Conservation (phyloP, 140 eudicot genomes). For the Erigeron philadelphicus region DNA sequence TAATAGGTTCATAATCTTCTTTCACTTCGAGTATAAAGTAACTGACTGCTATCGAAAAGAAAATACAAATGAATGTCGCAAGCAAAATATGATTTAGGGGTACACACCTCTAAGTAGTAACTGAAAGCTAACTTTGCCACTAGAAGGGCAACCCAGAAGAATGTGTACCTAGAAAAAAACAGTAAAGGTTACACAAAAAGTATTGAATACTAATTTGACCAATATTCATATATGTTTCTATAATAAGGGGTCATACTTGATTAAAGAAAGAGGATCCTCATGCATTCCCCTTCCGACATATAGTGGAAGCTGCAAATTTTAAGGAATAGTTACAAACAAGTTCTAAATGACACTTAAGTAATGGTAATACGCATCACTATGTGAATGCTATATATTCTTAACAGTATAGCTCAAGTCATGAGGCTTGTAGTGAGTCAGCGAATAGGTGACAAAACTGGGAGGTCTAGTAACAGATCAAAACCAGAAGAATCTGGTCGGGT, state of each 20-base stretch:
- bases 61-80: not conserved
- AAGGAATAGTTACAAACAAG: conserved; percentile 13
- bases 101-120: conserved; percentile 68
- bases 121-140: conserved; percentile 80
- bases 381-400: not conserved
- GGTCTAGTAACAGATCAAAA: not conserved
- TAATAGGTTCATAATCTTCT: not conserved
- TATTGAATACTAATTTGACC: conserved; percentile 13
- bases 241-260: conserved; percentile 48
- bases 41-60: not conserved
- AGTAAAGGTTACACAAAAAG: conserved; percentile 13
- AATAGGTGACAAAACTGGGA: not conserved
- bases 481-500: not conserved
- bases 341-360: conserved; percentile 4
- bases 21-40: not conserved
- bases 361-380: not conserved
- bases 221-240: not conserved
- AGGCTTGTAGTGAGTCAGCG: not conserved
- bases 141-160: conserved; percentile 74
- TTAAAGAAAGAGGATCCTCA: conserved; percentile 63
- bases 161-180: conserved; percentile 53
- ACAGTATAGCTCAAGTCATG: not conserved
- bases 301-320: conserved; percentile 67
- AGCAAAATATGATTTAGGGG: conserved; percentile 18
- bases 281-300: conserved; percentile 99